These are phyloP conservation scores for Globisporangium spiculum DNA, from an alignment of 352 stramenopile species.

Conservation along the genomic window DNA sequence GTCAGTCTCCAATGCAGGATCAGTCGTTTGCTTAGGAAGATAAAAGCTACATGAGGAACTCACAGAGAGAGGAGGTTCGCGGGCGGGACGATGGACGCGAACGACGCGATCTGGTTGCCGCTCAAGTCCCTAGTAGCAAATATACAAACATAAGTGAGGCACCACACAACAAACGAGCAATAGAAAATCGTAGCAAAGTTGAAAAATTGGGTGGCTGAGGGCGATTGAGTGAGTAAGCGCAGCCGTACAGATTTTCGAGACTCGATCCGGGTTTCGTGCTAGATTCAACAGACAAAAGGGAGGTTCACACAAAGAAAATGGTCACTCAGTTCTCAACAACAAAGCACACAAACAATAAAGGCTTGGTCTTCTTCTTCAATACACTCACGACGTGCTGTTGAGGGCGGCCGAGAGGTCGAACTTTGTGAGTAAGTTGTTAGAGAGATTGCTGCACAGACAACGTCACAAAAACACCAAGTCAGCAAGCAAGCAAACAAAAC, in stretches of 20 bases:
- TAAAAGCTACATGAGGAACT: background rate
- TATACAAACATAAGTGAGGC: background rate
- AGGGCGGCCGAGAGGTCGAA: conserved; percentile 12
- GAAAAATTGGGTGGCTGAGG: background rate
- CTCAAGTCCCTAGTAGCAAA: conserved; percentile 11
- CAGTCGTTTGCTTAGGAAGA: background rate
- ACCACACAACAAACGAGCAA: no score
- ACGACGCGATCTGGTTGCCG: conserved; percentile 14
- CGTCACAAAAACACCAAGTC: background rate
- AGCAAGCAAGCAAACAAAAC: background rate
- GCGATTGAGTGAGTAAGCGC: no score
- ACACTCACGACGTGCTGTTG: background rate
- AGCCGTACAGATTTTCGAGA: conserved; percentile 8
- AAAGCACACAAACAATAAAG: background rate
- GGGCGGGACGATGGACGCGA: conserved; percentile 8
- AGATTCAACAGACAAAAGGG: background rate
- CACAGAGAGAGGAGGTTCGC: conserved; percentile 5
- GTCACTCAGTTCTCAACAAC: background rate
- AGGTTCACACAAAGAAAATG: background rate
- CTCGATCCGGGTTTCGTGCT: background rate
- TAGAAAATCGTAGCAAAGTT: no score
- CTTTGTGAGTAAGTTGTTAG: conserved; percentile 13
- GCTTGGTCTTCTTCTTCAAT: background rate
- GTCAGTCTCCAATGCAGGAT: background rate
- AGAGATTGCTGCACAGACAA: conserved; percentile 12